Evolutionary conservation across 148 eudicot species (phyloP), one percentile per base, ranked within the genome.

Genomic region (Limonium bicolor): DNA sequence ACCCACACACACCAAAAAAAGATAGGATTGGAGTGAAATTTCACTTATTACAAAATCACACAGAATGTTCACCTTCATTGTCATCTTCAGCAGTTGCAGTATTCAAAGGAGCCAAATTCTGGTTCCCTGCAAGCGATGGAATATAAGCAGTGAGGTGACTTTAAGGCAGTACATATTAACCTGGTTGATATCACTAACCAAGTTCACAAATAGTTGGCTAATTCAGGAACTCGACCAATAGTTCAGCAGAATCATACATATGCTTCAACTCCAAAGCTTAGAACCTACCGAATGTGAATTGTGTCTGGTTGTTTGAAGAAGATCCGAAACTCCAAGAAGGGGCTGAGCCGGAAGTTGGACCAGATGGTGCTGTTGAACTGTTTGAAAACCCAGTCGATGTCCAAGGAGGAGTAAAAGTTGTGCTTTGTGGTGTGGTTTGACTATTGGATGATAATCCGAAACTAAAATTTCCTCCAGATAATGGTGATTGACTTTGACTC

Each of bases 241-340:
- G 4, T 36, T 12, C 15, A 8, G 0, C n/a, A n/a, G n/a, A n/a
- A n/a, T n/a, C n/a, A n/a, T n/a, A 9, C 38, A 36, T 22, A 23
- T 16, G 24, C 38, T 5, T 34, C 46, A 39, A 52, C 26, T 18
- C 17, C 14, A 26, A 6, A 43, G 28, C 23, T 30, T 14, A 46
- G 29, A 32, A 68, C 82, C 55, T 67, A 77, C 93, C 96, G 59
- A 83, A 79, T 27, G 63, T 33, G 52, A 79, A 74, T 15, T 76
- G 48, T 22, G 66, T 17, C 40, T 66, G 76, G 55, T 43, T 67
- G 28, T 43, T 52, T 18, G 56, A 34, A 31, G 38, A 61, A 41
- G 55, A 61, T 48, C 64, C 69, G 50, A 49, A 46, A 38, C 52
- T 63, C 54, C 53, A 58, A 7, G 65, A 13, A 41, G 69, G 13